A percentile compares a stretch with the other conserved stretches of the same genome.
These are phyloP conservation scores for Viola odorata DNA, from an alignment of 345 rosid species.

Conservation along the genomic window DNA sequence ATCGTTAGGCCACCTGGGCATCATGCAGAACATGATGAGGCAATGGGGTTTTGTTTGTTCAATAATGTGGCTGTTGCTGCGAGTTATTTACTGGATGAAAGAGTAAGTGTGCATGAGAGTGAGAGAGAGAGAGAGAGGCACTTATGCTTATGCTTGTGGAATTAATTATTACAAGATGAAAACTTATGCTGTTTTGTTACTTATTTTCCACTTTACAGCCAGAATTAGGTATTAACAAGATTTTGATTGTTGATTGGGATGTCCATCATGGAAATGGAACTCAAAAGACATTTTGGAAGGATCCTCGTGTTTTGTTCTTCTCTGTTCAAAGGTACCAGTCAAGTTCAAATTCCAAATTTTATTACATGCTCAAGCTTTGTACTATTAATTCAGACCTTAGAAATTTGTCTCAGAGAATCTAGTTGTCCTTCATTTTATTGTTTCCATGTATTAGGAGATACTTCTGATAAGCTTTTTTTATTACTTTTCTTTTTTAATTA, in stretches of 20 bases:
- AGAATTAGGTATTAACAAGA: slow-evolving; percentile 67
- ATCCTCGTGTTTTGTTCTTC: slow-evolving; percentile 88
- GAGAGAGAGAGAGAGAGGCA: too few species aligned
- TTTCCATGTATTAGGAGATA: neutral
- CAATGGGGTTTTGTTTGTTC: slow-evolving; percentile 91
- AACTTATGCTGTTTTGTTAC: slow-evolving; percentile 3
- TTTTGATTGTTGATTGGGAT: slow-evolving; percentile 97
- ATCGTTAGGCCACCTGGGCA: slow-evolving; percentile 99
- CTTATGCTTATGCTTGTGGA: slow-evolving; percentile 8
- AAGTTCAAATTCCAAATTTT: slow-evolving; percentile 1
- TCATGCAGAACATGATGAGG: slow-evolving; percentile 81
- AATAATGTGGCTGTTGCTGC: slow-evolving; percentile 95
- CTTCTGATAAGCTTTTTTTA: neutral
- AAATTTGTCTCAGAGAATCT: neutral
- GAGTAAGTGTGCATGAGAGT: slow-evolving; percentile 45
- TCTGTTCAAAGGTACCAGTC: slow-evolving; percentile 84
- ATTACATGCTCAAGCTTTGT: neutral
- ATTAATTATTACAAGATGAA: neutral
- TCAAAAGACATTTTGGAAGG: slow-evolving; percentile 83
- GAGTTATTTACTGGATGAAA: slow-evolving; percentile 55
- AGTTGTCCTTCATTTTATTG: slow-evolving; percentile 11
- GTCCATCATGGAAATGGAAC: slow-evolving; percentile 98
- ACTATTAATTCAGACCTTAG: neutral
- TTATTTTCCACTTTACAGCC: slow-evolving; percentile 31
- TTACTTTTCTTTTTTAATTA: too few species aligned